Base-by-base conservation (phyloP, 176 grass and related monocot species). In the Tillandsia leiboldiana region DNA sequence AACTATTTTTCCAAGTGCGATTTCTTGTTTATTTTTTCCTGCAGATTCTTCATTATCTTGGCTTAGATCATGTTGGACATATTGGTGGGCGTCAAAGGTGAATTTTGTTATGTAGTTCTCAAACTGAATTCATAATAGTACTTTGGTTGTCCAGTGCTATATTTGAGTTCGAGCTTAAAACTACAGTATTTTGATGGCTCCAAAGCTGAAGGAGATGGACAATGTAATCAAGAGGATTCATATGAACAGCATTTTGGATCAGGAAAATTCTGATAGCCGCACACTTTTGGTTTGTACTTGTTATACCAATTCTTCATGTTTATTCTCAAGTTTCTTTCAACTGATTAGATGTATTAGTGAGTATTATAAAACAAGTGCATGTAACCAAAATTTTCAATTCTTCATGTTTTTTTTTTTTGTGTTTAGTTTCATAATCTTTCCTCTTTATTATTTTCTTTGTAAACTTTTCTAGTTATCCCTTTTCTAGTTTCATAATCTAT, bases 121-220 rank as follows among this genome's bases (percentile, higher is more conserved):
- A 80, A 73, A 17, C 18, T 51, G 13, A 27, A 67, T 20, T 69
- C 50, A 2, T 72, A 50, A 51, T 75, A 13, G 22, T 10, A 50
- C 14, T 79, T 72, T 78, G 29, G 49, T n/a, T 53, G 4, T 20
- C 8, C 1, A 23, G 20, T 8, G 8, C 13, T 23, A 26, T 15
- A 14, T 61, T 69, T 51, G 53, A 62, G 26, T 83, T 26, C 58
- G 83, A 72, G n/a, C 73, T 67, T 23, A 5, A 79, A 79, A 72
- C 75, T 18, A 74, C 77, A 97, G 93, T 72, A 67, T 72, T 62
- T 79, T 92, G 79, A 97, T 97, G 93, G 20, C 79, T 56, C 82
- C 81, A 77, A 97, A 92, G 79, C 84, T 97, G 69, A 97, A 90
- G 73, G 93, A 97, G 64, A 97, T 97, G 86, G 89, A 97, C 85